Percentiles rank a stretch among this genome's conserved stretches.
These are phyloP conservation scores for Rhizophora mangle DNA, from an alignment of 345 rosid species.

Conservation along the genomic window DNA sequence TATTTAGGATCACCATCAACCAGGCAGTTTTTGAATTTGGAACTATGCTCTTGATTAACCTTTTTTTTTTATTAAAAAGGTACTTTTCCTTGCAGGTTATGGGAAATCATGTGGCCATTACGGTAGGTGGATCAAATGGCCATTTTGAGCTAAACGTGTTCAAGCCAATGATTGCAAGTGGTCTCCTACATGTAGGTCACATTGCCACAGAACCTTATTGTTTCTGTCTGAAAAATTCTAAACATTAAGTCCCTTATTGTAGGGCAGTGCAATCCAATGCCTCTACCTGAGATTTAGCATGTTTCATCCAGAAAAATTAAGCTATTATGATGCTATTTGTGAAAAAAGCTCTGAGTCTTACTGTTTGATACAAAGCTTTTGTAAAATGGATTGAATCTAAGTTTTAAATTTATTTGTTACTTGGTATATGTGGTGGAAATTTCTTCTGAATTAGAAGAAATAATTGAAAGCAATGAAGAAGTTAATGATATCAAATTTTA, in stretches of 20 bases:
- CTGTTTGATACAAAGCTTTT: not conserved
- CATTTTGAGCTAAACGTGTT: conserved; percentile 92
- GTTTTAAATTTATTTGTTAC: not conserved
- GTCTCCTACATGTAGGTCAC: conserved; percentile 70
- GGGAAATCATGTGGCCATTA: conserved; percentile 89
- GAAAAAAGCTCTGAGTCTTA: not conserved
- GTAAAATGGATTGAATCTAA: not conserved
- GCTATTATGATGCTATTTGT: not conserved
- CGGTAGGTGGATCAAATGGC: conserved; percentile 95
- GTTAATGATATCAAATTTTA: no score
- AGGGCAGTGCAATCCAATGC: not conserved
- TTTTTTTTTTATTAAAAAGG: not conserved
- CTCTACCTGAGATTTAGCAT: not conserved
- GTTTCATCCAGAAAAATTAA: not conserved
- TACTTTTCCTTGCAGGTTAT: conserved; percentile 55
- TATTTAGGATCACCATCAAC: conserved; percentile 10
- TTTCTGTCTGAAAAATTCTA: not conserved
- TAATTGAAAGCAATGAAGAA: no score
- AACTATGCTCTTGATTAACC: not conserved
- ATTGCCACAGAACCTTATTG: not conserved
- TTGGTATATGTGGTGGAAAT: no score
- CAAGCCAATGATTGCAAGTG: conserved; percentile 95
- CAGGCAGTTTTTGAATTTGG: not conserved
- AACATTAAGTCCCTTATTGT: not conserved
- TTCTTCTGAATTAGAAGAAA: no score